Evolutionary conservation across 129 eudicot genomes (phyloP), one percentile per base, ranked within the genome.

Genomic region (Daucus carota): DNA sequence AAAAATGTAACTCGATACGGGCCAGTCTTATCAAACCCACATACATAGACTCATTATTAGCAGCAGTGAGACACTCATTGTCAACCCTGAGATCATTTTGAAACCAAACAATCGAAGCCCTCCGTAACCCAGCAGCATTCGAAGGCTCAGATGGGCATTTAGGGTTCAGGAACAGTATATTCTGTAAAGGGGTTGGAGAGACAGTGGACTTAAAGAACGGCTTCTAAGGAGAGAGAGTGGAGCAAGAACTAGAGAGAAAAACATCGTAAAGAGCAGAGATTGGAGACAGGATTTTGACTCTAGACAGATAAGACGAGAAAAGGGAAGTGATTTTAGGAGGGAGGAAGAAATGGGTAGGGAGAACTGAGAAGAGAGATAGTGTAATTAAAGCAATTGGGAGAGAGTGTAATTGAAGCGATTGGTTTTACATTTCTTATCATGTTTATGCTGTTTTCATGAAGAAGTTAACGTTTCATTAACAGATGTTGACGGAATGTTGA

Each of bases 81-180:
- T 93, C 98, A 60, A 90, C 83, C 6, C 98, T 84, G n/a, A 93
- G 90, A 67, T 93, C 98, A 78, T 88, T 93, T 14, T 97, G 90
- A 84, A 93, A 87, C 98, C 95, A 93, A 18, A 88, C 96, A 29
- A 93, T 81, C 22, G 98, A 75, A 40, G 97, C 84, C 2, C 92
- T 84, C 9, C 97, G 89, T 2, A 82, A 60, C 10, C 75, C 90
- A n/a, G 88, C 92, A 72, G 86, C 88, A 62, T 80, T 78, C 16
- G 87, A 80, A 17, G 98, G 98, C 73, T 93, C 93, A 32, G 89
- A 80, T 32, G 94, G 96, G 73, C 90, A 90, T 76, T 86, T 84
- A 36, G 98, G 97, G 86, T 86, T 87, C 24, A 88, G 36, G 8
- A 88, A 68, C n/a, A 88, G 85, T 1, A 92, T 84, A 76, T 32